Conservation (phyloP, 139 green algal species). For the Chlorella sp. region DNA sequence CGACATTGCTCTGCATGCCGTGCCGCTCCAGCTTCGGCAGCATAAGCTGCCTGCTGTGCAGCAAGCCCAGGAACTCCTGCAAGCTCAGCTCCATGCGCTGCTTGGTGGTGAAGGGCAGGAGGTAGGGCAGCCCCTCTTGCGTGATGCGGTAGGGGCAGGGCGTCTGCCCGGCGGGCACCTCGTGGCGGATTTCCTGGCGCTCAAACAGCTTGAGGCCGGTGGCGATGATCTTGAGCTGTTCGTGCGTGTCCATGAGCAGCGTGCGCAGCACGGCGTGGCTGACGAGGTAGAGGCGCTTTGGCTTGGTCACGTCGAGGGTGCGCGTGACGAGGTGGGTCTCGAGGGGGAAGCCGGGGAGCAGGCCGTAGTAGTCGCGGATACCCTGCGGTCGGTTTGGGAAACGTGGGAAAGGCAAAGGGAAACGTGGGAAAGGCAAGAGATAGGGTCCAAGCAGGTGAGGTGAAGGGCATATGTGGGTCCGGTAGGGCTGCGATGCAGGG, state of each 20-base stretch:
- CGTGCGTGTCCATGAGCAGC: slow-evolving; percentile 60
- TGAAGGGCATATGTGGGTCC: too few relatives aligned
- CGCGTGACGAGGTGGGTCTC: slow-evolving; percentile 55
- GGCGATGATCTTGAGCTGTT: slow-evolving; percentile 68
- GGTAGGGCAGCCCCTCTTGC: slow-evolving; percentile 80
- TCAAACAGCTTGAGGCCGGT: slow-evolving; percentile 89
- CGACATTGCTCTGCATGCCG: too few relatives aligned
- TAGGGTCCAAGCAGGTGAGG: too few relatives aligned
- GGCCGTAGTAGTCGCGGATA: slow-evolving; percentile 64
- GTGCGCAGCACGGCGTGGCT: slow-evolving; percentile 37
- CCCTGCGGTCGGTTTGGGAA: not conserved
- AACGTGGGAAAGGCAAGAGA: too few relatives aligned
- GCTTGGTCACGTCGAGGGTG: slow-evolving; percentile 30
- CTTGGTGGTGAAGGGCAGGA: slow-evolving; percentile 72
- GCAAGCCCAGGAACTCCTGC: slow-evolving; percentile 51
- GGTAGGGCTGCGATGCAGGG: too few relatives aligned
- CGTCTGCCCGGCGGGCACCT: slow-evolving; percentile 12
- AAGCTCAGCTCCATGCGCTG: slow-evolving; percentile 48
- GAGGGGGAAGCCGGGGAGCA: slow-evolving; percentile 50
- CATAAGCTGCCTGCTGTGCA: slow-evolving; percentile 26
- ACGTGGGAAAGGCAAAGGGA: too few relatives aligned
- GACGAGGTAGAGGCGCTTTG: slow-evolving; percentile 68
- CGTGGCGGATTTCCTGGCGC: slow-evolving; percentile 58
- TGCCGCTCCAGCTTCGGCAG: too few relatives aligned
- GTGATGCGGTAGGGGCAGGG: slow-evolving; percentile 75